Evolutionary conservation across 345 rosid genomes (phyloP).

Genomic region (Salix purpurea): DNA sequence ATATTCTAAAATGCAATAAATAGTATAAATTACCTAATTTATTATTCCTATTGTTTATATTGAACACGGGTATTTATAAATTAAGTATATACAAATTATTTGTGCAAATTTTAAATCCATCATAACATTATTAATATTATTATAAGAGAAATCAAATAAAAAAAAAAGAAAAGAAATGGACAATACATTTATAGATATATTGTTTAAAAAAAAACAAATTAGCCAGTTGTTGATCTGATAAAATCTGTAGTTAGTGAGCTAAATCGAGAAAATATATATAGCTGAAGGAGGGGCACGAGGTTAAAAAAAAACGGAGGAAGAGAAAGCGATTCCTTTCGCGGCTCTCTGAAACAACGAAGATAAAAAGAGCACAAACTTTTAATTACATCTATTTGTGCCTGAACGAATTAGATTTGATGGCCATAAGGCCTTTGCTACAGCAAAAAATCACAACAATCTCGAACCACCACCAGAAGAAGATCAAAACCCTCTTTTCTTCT

Average conservation of each 20-base stretch:
- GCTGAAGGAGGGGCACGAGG: background rate
- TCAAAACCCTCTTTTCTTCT: slow-evolving; percentile 9
- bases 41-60: no score
- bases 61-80: no score
- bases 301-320: no score
- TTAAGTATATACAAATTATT: no score
- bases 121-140: no score
- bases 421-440: slow-evolving; percentile 54
- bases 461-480: slow-evolving; percentile 23
- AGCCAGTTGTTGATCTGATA: background rate
- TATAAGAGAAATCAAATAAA: no score
- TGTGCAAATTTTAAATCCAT: no score
- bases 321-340: slow-evolving; percentile 11
- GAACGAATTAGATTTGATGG: slow-evolving; percentile 43
- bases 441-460: slow-evolving; percentile 35
- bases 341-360: background rate
- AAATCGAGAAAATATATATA: background rate
- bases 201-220: no score
- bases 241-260: background rate
- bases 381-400: background rate
- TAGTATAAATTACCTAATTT: no score
- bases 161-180: no score
- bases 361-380: background rate
- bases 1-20: no score
- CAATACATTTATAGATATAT: no score